Conservation (phyloP, 768 basidiomycete genomes). For the Kwoniella bestiolae region DNA sequence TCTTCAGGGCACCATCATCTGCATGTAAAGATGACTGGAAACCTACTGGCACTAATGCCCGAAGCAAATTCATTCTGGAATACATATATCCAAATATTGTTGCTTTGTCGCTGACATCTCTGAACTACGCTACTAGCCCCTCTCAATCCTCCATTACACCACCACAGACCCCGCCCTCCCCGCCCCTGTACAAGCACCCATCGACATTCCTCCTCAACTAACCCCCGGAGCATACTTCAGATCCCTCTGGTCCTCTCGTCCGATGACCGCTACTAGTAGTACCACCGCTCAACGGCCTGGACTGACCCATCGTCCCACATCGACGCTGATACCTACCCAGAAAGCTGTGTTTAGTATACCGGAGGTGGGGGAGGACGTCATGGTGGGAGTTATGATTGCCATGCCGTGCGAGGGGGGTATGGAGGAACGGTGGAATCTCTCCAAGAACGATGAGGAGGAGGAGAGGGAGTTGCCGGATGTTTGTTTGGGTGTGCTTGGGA, state of each 20-base stretch:
- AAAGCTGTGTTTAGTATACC: slow-evolving; percentile 22
- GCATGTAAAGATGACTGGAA: too few species aligned
- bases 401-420: slow-evolving; percentile 33
- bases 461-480: slow-evolving; percentile 41
- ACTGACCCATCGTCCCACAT: slow-evolving; percentile 1
- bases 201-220: slow-evolving; percentile 2
- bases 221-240: slow-evolving; percentile 11
- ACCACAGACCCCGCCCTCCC: not conserved
- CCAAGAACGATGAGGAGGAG: slow-evolving; percentile 22
- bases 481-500: slow-evolving; percentile 39
- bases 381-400: slow-evolving; percentile 46
- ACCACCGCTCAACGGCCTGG: slow-evolving; percentile 18
- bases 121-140: slow-evolving; percentile 22
- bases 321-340: slow-evolving; percentile 9
- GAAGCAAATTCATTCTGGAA: too few species aligned
- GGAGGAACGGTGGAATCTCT: slow-evolving; percentile 24
- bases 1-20: not conserved
- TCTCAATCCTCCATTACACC: slow-evolving; percentile 30
- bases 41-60: too few species aligned
- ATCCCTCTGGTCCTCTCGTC: slow-evolving; percentile 16
- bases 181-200: slow-evolving; percentile 13
- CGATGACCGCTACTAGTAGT: not conserved
- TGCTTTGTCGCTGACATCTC: not conserved
- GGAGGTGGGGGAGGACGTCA: slow-evolving; percentile 28
- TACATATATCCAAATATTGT: not conserved